Base-by-base conservation (phyloP, 345 rosid species). In the Populus tremula region DNA sequence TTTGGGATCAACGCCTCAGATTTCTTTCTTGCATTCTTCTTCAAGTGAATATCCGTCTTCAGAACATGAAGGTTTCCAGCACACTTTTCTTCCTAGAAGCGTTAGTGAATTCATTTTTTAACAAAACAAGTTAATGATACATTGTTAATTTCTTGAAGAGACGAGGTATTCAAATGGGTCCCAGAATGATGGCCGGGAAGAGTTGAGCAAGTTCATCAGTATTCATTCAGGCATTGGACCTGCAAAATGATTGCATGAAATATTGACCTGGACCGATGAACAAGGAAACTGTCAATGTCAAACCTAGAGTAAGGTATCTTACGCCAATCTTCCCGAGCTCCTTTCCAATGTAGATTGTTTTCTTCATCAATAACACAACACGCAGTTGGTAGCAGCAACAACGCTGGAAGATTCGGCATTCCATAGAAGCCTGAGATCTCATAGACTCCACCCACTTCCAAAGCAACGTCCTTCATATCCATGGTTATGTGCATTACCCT, bases 161-260 rank as follows among this genome's bases (percentile, higher is more conserved):
- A 43, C 14, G 14, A 43, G 14, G 47, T 43, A 43, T 43, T 10
- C 47, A 43, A 43, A 0, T 43, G 14, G 47, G 38, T 89, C 90
- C 16, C 69, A 27, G 80, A 92, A 91, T 8, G 89, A 83, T 6
- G 91, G 79, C 18, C 87, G 86, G 36, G 86, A 81, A 20, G 85
- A 82, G 77, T 77, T 67, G 41, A 85, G 50, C 76, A 76, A 78
- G 10, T 62, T 31, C 81, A 86, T 72, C 27, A 90, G 69, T 5
- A 68, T 66, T 39, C 12, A 41, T 41, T 80, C 80, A 0, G 98
- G 98, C 80, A 89, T 79, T 11, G 94, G 87, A 83, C 97, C 94
- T 0, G 85, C 81, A 85, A 94, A 91, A 49, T 45, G 84, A 79
- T 94, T 90, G 82, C 86, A 65, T 0, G 97, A 91, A 75, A 94